These are phyloP conservation scores for Epichloe gansuensis DNA, from an alignment of 2,329 filamentous ascomycete genomes.

Conservation along the genomic window DNA sequence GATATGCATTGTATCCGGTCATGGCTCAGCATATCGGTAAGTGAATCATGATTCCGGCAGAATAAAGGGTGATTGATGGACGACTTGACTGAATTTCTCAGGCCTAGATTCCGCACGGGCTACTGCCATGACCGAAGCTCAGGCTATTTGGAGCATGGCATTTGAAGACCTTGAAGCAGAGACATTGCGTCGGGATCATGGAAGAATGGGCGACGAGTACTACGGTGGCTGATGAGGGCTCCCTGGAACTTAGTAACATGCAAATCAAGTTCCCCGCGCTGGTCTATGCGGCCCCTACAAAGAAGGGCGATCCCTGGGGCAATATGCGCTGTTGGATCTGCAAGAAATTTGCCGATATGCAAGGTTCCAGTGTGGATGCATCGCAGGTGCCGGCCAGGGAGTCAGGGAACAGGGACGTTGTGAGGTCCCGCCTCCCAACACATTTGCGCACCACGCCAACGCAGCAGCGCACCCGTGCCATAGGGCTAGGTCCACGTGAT, in stretches of 20 bases:
- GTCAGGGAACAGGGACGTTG: too few relatives aligned
- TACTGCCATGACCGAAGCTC: not conserved
- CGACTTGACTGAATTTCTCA: not conserved
- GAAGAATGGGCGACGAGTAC: not conserved
- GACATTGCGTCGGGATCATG: not conserved
- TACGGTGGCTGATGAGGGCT: not conserved
- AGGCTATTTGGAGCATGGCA: constrained; percentile 1
- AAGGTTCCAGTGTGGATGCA: too few relatives aligned
- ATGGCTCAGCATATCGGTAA: not conserved
- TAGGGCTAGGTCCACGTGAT: too few relatives aligned
- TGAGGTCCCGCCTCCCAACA: too few relatives aligned
- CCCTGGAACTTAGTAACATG: not conserved
- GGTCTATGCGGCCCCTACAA: too few relatives aligned
- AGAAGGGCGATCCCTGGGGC: too few relatives aligned
- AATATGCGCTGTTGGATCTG: too few relatives aligned
- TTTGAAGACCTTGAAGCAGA: not conserved
- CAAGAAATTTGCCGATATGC: too few relatives aligned
- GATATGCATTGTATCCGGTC: not conserved
- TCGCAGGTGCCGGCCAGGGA: too few relatives aligned
- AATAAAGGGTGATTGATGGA: not conserved
- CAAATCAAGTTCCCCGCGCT: too few relatives aligned
- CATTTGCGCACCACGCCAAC: too few relatives aligned
- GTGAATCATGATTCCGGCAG: not conserved
- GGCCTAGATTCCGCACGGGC: not conserved
- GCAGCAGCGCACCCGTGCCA: too few relatives aligned